phyloP scores from a whole-genome alignment of 163 green algal species.

The Scenedesmus sp. region DNA sequence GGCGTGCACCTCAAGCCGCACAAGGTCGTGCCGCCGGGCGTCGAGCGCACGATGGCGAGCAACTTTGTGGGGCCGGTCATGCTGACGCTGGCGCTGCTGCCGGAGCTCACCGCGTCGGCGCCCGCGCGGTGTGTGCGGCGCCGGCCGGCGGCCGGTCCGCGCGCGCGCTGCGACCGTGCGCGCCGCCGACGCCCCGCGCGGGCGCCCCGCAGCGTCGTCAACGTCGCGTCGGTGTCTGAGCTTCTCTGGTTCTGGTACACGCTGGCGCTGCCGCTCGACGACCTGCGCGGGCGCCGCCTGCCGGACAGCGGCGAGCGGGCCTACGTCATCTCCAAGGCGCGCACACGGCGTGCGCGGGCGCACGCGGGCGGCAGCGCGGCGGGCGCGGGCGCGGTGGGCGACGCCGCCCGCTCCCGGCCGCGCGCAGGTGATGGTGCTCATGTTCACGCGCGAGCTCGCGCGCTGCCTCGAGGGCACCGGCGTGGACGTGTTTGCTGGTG shows the following conservation, averaged over 20 bases:
- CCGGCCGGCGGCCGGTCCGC: too few species aligned
- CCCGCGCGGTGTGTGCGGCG: slow-evolving; percentile 16
- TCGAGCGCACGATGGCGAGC: slow-evolving; percentile 35
- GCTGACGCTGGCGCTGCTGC: slow-evolving; percentile 34
- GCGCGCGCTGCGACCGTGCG: too few species aligned
- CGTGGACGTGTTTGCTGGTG: slow-evolving; percentile 38
- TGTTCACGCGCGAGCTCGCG: slow-evolving; percentile 23
- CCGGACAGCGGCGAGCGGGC: slow-evolving; percentile 23
- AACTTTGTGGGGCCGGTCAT: slow-evolving; percentile 29
- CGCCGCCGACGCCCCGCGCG: background rate
- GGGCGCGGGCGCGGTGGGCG: too few species aligned
- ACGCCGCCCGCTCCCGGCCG: too few species aligned
- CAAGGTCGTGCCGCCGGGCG: slow-evolving; percentile 12
- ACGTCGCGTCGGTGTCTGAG: slow-evolving; percentile 28
- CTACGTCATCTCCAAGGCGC: slow-evolving; percentile 29
- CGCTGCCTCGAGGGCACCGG: slow-evolving; percentile 30
- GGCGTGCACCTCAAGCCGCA: slow-evolving; percentile 28
- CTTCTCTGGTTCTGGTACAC: slow-evolving; percentile 4
- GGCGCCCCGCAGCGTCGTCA: slow-evolving; percentile 13
- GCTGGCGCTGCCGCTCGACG: background rate
- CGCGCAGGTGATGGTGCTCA: background rate
- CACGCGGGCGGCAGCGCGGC: too few species aligned
- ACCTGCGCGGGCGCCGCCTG: slow-evolving; percentile 11
- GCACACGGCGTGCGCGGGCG: too few species aligned
- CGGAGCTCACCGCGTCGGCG: slow-evolving; percentile 24